phyloP scores from a whole-genome alignment of 2,329 filamentous ascomycete genomes.

The Fusarium sp. region DNA sequence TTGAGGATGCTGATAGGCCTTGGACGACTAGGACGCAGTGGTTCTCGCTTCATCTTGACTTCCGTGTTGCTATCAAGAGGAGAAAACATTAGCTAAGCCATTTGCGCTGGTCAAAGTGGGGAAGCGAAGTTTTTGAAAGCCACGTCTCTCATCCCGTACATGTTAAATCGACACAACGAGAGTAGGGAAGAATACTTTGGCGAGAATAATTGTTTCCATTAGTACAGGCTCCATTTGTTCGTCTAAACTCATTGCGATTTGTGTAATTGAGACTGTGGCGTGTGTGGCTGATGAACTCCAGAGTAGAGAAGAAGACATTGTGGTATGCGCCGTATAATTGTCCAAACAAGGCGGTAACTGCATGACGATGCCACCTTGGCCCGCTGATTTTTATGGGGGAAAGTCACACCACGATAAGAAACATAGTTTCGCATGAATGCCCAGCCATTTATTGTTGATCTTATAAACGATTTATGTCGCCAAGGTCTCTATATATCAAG shows the following conservation, averaged over 20 bases:
- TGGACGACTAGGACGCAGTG: conserved; percentile 12
- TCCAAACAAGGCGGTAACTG: background rate
- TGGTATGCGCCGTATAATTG: no score
- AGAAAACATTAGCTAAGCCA: background rate
- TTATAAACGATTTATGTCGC: background rate
- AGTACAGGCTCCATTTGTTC: no score
- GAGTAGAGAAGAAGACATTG: no score
- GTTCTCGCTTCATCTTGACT: conserved; percentile 9
- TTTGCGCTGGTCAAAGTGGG: no score
- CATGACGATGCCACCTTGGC: background rate
- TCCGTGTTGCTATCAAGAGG: background rate
- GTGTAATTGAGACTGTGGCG: no score
- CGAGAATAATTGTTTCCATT: no score
- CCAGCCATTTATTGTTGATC: background rate
- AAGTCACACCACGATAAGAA: background rate
- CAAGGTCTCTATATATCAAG: background rate
- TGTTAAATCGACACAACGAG: no score
- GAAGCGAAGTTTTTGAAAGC: no score
- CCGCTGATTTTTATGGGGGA: background rate
- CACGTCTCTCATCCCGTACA: no score
- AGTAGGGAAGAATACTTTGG: no score
- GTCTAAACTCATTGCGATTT: no score
- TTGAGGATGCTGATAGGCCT: background rate
- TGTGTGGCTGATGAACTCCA: no score
- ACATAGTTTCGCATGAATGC: background rate